These are phyloP conservation scores for Pyrenochaeta sp. DNA, from an alignment of 2,329 filamentous ascomycete genomes.

Conservation along the genomic window DNA sequence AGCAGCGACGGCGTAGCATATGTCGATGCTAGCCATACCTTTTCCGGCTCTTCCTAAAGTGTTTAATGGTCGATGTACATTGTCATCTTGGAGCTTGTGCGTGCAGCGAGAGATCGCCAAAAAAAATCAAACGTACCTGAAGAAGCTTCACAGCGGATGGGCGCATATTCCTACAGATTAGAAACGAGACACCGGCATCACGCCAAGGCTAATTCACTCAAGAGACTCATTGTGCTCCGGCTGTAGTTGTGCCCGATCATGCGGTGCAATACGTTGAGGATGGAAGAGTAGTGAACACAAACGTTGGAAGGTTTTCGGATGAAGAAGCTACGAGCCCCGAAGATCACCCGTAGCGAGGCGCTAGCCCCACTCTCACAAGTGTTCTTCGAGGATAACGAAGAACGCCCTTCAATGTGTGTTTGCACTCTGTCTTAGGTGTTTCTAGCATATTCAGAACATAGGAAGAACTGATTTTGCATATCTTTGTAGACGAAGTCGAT, in stretches of 20 bases:
- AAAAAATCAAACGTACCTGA: slow-evolving; percentile 18
- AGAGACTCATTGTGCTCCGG: not conserved
- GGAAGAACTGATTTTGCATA: too few relatives aligned
- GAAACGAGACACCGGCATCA: not conserved
- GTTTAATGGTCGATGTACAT: slow-evolving; percentile 47
- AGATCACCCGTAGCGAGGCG: slow-evolving; percentile 6
- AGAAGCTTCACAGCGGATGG: not conserved
- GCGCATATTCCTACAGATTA: not conserved
- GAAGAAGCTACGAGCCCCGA: not conserved
- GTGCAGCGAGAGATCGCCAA: slow-evolving; percentile 2
- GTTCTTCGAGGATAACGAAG: not conserved
- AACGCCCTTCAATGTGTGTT: not conserved
- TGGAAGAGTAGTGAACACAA: not conserved
- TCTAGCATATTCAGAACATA: too few relatives aligned
- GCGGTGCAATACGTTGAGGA: not conserved
- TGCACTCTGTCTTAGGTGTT: too few relatives aligned
- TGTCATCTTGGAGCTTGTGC: slow-evolving; percentile 42
- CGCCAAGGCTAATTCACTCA: not conserved
- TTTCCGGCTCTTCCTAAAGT: slow-evolving; percentile 63
- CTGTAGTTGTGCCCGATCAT: not conserved
- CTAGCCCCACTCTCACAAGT: not conserved
- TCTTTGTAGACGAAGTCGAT: too few relatives aligned
- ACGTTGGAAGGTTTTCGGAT: not conserved
- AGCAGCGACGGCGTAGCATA: slow-evolving; percentile 60
- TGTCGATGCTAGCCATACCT: slow-evolving; percentile 61